Percentiles rank a stretch among this genome's conserved stretches.
phyloP scores from a whole-genome alignment of 305 asterid genomes.

The Fraxinus xanthoxyloides region DNA sequence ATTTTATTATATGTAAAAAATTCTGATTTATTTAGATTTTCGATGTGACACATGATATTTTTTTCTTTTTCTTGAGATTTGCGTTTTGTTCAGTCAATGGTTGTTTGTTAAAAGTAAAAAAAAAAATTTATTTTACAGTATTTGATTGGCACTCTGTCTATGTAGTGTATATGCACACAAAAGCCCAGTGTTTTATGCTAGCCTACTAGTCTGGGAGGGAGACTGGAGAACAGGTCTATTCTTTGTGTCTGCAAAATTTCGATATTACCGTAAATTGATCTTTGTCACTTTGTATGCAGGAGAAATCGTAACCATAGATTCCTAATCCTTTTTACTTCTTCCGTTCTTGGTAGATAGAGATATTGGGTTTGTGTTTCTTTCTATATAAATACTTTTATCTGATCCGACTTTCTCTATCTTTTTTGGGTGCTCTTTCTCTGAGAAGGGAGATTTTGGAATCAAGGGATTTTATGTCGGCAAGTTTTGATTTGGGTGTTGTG shows the following conservation, averaged over 20 bases:
- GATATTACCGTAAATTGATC: conserved; percentile 16
- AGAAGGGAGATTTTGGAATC: conserved; percentile 14
- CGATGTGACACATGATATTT: conserved; percentile 18
- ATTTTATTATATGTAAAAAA: background rate
- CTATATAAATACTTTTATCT: conserved; percentile 36
- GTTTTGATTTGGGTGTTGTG: conserved; percentile 52
- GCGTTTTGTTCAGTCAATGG: conserved; percentile 33
- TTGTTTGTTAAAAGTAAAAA: conserved; percentile 24
- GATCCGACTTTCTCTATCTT: conserved; percentile 19
- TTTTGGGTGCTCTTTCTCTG: conserved; percentile 15
- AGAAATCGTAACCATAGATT: conserved; percentile 55
- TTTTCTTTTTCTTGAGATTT: conserved; percentile 32
- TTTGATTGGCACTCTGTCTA: conserved; percentile 21
- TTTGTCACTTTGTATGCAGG: conserved; percentile 32
- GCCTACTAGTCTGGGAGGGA: background rate
- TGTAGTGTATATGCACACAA: conserved; percentile 16
- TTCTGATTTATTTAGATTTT: conserved; percentile 21
- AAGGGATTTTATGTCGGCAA: conserved; percentile 79
- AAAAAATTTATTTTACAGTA: background rate
- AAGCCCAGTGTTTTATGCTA: background rate
- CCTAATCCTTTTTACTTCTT: conserved; percentile 37
- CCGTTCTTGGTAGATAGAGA: background rate
- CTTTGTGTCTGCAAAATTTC: conserved; percentile 21
- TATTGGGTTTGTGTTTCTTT: background rate
- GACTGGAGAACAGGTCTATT: background rate